These are phyloP conservation scores for Dittrichia graveolens DNA, from an alignment of 129 eudicot species.

Conservation along the genomic window DNA sequence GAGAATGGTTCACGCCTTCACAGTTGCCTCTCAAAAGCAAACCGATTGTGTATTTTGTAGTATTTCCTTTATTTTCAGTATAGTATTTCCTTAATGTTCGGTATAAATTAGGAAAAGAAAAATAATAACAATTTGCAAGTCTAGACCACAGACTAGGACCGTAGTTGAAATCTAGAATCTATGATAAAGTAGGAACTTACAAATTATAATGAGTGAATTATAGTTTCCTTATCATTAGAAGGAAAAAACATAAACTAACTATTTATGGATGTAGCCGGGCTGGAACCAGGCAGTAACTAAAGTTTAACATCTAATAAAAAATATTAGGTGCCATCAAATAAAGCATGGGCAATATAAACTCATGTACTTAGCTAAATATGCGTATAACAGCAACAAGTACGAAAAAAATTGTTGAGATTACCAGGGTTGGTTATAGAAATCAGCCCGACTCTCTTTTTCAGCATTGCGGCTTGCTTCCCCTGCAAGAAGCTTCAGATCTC, in stretches of 20 bases:
- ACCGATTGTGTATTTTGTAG: not conserved
- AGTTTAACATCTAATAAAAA: constrained; percentile 18
- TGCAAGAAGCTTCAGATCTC: constrained; percentile 70
- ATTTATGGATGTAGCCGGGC: constrained; percentile 2
- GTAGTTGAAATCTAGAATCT: not conserved
- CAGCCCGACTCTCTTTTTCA: constrained; percentile 81
- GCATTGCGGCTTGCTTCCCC: constrained; percentile 77
- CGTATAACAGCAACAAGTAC: not conserved
- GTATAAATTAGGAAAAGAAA: too few relatives aligned
- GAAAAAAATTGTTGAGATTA: constrained; percentile 36
- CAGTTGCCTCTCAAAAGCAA: not conserved
- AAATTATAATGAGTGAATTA: not conserved
- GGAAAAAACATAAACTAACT: not conserved
- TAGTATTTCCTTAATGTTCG: not conserved
- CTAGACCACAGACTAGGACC: not conserved
- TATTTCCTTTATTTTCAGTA: not conserved
- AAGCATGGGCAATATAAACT: constrained; percentile 3
- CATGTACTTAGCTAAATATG: not conserved
- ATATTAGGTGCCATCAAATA: not conserved
- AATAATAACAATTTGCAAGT: too few relatives aligned
- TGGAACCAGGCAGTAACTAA: not conserved
- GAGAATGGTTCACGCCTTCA: too few relatives aligned
- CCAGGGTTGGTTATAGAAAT: constrained; percentile 95
- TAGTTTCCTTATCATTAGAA: not conserved
- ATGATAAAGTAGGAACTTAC: not conserved